Conservation (phyloP, 176 grass and related monocot species). For the Leersia perrieri region DNA sequence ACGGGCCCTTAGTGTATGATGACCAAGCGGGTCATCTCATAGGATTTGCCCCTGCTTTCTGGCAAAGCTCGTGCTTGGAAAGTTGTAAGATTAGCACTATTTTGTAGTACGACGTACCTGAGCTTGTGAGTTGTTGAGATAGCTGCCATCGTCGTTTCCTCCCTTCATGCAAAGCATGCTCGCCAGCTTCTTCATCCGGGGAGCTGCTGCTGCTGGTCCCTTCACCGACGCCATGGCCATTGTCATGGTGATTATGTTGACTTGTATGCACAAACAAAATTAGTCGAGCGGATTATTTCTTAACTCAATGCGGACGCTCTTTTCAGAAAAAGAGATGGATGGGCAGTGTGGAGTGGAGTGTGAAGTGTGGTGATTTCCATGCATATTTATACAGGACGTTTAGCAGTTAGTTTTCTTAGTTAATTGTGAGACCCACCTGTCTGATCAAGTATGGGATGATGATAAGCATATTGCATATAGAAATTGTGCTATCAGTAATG, state of each 20-base stretch:
- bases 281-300: not conserved
- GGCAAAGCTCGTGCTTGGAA: not conserved
- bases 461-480: not conserved
- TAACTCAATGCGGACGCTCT: not conserved
- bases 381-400: not conserved
- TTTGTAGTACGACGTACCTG: conserved; percentile 11
- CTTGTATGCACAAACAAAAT: not conserved
- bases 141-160: conserved; percentile 32
- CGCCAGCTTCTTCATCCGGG: not conserved
- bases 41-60: not conserved
- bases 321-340: not conserved
- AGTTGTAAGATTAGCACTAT: too few species aligned
- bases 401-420: not conserved
- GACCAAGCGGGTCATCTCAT: not conserved
- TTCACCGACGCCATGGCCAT: not conserved
- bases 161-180: conserved; percentile 42
- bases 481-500: not conserved
- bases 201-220: not conserved
- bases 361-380: not conserved
- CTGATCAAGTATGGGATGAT: not conserved
- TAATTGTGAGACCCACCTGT: not conserved
- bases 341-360: not conserved
- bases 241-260: not conserved
- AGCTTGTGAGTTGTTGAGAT: conserved; percentile 39
- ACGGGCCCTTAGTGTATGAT: too few species aligned